Evolutionary conservation across 495 filamentous ascomycete species (phyloP), one percentile per base, ranked within the genome.

Genomic region (Chlorociboria aeruginascens): DNA sequence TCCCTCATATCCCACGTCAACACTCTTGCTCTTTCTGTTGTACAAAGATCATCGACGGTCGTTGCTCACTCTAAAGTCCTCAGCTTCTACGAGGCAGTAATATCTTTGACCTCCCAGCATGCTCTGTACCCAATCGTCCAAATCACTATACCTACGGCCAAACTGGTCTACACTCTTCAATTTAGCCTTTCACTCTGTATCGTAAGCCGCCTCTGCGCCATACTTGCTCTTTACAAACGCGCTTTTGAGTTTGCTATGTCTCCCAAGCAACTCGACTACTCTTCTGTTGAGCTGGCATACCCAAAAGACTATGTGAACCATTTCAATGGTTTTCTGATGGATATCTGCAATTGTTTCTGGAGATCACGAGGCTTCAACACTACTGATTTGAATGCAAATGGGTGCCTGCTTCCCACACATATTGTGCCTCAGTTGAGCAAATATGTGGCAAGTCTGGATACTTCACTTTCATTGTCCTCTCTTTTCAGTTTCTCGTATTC

Each of bases 321-420:
- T 16, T 90, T 92, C 66, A 95, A 95, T 61, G 83, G 82, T 8
- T 88, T 82, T 56, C 72, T 94, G 30, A 92, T 92, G 83, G 89
- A 95, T 57, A 72, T 87, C 35, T 92, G 85, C 67, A 93, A 95
- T 56, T 75, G 85, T 39, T 54, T 94, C 11, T 93, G 89, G 86
- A 76, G 85, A 14, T 79, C 78, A 16, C 81, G 82, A 11, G 88
- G 83, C 0, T 79, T 95, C 31, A 78, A 79, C 36, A 65, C 63
- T 1, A 67, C 74, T 8, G 85, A 92, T 51, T 61, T 70, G 10
- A 86, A 88, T 61, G 77, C 87, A 3, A 66, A 79, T 28, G 86
- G 82, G 12, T 90, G 87, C 51, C 64, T 83, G n/a, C 61, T 87
- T 12, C 69, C 79, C 0, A 41, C 58, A 12, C n/a, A 69, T 2